phyloP scores from a whole-genome alignment of 305 asterid genomes.

The Lippia alba region DNA sequence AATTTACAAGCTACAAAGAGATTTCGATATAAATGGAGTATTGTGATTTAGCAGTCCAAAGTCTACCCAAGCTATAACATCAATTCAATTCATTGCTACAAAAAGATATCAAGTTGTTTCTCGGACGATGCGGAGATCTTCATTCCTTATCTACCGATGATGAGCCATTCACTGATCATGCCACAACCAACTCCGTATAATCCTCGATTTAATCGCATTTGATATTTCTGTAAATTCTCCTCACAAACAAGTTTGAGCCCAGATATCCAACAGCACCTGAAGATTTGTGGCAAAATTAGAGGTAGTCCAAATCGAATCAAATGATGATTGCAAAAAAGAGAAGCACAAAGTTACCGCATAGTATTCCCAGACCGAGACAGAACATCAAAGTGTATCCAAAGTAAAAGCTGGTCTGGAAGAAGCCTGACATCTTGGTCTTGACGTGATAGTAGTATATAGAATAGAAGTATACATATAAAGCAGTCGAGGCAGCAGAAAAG shows the following conservation, averaged over 20 bases:
- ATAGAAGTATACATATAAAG: conserved; percentile 63
- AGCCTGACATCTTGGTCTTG: conserved; percentile 79
- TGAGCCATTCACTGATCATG: background rate
- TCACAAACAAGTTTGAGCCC: conserved; percentile 78
- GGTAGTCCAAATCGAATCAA: too few species aligned
- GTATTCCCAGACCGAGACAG: conserved; percentile 73
- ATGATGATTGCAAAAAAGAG: too few species aligned
- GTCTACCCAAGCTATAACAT: conserved; percentile 39
- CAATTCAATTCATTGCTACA: conserved; percentile 40
- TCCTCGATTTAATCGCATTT: conserved; percentile 60
- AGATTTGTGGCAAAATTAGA: conserved; percentile 20
- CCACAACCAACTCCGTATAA: conserved; percentile 36
- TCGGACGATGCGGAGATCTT: conserved; percentile 30
- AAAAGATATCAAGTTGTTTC: conserved; percentile 38
- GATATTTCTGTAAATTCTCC: conserved; percentile 83
- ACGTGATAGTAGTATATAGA: conserved; percentile 68
- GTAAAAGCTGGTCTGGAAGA: conserved; percentile 77
- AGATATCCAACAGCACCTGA: conserved; percentile 83
- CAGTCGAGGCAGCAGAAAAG: conserved; percentile 77
- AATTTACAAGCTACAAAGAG: conserved; percentile 50
- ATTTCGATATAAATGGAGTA: conserved; percentile 41
- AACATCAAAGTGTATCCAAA: conserved; percentile 77
- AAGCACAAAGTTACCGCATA: conserved; percentile 56
- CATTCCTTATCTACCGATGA: conserved; percentile 38
- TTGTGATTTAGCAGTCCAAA: conserved; percentile 32